These are phyloP conservation scores for Kernera saxatilis DNA, from an alignment of 345 rosid genomes.

Conservation along the genomic window DNA sequence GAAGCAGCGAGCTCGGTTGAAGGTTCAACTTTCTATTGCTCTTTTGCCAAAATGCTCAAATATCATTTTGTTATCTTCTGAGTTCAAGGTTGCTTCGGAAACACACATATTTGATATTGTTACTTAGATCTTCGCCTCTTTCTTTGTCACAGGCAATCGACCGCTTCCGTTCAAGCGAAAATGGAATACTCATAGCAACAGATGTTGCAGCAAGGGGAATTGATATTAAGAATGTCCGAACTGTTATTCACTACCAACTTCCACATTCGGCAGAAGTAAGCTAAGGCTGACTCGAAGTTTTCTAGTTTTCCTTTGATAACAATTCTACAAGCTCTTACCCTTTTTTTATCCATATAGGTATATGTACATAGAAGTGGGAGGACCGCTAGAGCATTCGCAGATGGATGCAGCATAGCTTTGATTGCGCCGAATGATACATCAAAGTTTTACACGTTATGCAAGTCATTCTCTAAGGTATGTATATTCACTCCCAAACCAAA, in stretches of 20 bases:
- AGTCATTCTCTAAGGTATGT: conserved; percentile 79
- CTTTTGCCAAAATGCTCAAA: not conserved
- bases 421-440: conserved; percentile 71
- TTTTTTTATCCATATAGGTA: conserved; percentile 42
- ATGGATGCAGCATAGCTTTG: conserved; percentile 93
- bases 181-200: conserved; percentile 85
- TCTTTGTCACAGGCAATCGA: conserved; percentile 63
- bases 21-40: conserved; percentile 40
- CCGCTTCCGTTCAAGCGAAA: conserved; percentile 73
- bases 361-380: conserved; percentile 99
- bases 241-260: conserved; percentile 94
- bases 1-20: conserved; percentile 96
- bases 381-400: conserved; percentile 89
- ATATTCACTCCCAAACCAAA: not conserved
- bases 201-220: conserved; percentile 99
- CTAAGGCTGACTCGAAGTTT: conserved; percentile 7
- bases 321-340: conserved; percentile 2
- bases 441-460: conserved; percentile 82
- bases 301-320: not conserved
- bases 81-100: conserved; percentile 2
- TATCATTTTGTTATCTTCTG: not conserved
- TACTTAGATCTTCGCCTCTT: conserved; percentile 14
- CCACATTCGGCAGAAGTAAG: conserved; percentile 95
- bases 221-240: conserved; percentile 91
- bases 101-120: not conserved